Evolutionary conservation across 2,329 filamentous ascomycete genomes (phyloP).

Genomic region (Monosporascus sp.): DNA sequence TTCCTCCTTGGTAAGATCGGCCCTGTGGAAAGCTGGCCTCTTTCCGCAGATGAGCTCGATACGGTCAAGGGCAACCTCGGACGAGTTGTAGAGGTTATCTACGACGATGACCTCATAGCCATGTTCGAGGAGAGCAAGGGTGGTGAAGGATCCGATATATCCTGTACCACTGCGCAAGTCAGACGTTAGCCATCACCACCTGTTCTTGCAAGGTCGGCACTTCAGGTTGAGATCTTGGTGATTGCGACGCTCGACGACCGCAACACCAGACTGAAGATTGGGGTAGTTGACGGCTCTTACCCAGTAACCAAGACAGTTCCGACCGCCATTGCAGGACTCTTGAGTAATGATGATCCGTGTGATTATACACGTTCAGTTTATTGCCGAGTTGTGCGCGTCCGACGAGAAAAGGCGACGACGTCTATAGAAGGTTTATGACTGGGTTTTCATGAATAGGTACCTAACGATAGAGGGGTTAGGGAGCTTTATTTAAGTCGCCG

Average conservation of each 20-base stretch:
- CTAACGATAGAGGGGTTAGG: too few relatives aligned
- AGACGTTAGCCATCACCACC: conserved; percentile 2
- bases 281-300: conserved; percentile 47
- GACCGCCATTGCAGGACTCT: conserved; percentile 56
- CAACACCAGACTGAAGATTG: neutral
- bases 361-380: too few relatives aligned
- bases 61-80: conserved; percentile 82
- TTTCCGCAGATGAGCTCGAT: conserved; percentile 92
- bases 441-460: too few relatives aligned
- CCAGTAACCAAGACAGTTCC: conserved; percentile 90
- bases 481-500: too few relatives aligned
- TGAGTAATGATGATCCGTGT: neutral
- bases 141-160: conserved; percentile 98
- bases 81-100: conserved; percentile 97
- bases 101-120: conserved; percentile 96
- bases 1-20: conserved; percentile 82
- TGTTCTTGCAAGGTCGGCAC: neutral
- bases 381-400: too few relatives aligned
- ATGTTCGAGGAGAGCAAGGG: conserved; percentile 84
- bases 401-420: too few relatives aligned
- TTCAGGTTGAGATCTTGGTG: neutral
- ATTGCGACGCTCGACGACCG: too few relatives aligned
- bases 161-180: conserved; percentile 72
- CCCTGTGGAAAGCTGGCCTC: conserved; percentile 76
- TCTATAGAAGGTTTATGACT: too few relatives aligned